Evolutionary conservation across 192 early-diverging fungal genomes (phyloP).

Genomic region (Chytriomyces sp.): DNA sequence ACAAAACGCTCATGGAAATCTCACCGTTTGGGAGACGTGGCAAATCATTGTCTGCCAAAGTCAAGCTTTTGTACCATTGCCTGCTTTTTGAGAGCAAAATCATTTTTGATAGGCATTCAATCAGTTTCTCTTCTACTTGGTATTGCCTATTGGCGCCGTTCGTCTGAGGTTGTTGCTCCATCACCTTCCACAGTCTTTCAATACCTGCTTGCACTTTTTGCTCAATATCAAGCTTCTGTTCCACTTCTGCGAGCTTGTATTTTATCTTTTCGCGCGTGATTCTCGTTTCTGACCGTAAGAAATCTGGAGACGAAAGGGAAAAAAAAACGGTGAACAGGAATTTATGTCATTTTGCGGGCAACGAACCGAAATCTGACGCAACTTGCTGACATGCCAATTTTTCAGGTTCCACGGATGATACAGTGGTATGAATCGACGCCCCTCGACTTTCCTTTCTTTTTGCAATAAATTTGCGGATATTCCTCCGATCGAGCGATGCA

Average conservation of each 20-base stretch:
- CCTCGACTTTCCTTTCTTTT: too few relatives aligned
- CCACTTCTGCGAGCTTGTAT: conserved; percentile 82
- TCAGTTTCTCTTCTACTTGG: conserved; percentile 51
- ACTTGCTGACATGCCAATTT: too few relatives aligned
- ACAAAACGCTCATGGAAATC: background rate
- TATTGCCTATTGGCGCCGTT: conserved; percentile 38
- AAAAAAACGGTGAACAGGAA: background rate
- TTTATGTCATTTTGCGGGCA: background rate
- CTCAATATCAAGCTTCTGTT: conserved; percentile 91
- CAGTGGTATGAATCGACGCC: too few relatives aligned
- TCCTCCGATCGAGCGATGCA: too few relatives aligned
- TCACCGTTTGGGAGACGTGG: conserved; percentile 10
- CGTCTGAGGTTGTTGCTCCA: conserved; percentile 36
- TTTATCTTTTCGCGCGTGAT: conserved; percentile 57
- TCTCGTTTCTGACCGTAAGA: conserved; percentile 46
- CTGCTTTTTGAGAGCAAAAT: conserved; percentile 51
- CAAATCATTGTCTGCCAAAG: conserved; percentile 67
- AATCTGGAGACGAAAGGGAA: conserved; percentile 42
- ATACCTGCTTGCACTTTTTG: conserved; percentile 84
- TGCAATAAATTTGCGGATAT: too few relatives aligned
- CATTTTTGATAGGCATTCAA: conserved; percentile 53
- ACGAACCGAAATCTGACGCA: too few relatives aligned
- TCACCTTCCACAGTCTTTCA: conserved; percentile 63
- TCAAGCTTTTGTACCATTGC: conserved; percentile 86
- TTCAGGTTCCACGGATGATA: too few relatives aligned